phyloP scores from a whole-genome alignment of 2,329 filamentous ascomycete genomes.

The Cladorrhinum sp. region DNA sequence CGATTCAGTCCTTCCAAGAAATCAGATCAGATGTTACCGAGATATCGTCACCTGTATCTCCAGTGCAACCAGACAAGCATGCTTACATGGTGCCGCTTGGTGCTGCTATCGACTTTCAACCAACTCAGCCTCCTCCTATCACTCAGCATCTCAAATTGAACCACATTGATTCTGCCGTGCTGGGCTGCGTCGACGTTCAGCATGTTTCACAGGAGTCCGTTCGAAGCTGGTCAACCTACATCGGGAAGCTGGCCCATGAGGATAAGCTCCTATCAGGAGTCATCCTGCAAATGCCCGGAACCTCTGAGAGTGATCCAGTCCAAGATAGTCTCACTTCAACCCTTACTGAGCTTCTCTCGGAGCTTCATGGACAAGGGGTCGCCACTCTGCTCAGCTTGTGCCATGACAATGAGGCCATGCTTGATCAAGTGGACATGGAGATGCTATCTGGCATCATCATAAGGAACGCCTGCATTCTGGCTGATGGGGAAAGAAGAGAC shows the following conservation, averaged over 20 bases:
- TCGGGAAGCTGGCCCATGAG: conserved; percentile 12
- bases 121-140: background rate
- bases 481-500: conserved; percentile 40
- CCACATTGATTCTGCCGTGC: background rate
- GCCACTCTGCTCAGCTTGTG: conserved; percentile 11
- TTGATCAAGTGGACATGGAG: conserved; percentile 31
- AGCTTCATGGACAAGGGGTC: conserved; percentile 5
- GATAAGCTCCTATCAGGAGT: conserved; percentile 15
- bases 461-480: conserved; percentile 41
- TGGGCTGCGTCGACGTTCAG: conserved; percentile 12
- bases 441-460: conserved; percentile 39
- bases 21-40: background rate
- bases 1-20: background rate
- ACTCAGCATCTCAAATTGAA: background rate
- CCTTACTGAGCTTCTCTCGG: background rate
- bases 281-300: conserved; percentile 18
- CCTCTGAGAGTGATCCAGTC: background rate
- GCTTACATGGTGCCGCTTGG: background rate
- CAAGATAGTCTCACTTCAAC: background rate
- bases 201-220: background rate
- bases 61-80: background rate
- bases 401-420: conserved; percentile 23
- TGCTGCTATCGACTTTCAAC: background rate
- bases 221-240: background rate
- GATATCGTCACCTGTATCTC: background rate